A percentile compares a stretch with the other conserved stretches of the same genome.
Conservation (phyloP, 805 yeast genomes). For the Torulaspora quercuum region DNA sequence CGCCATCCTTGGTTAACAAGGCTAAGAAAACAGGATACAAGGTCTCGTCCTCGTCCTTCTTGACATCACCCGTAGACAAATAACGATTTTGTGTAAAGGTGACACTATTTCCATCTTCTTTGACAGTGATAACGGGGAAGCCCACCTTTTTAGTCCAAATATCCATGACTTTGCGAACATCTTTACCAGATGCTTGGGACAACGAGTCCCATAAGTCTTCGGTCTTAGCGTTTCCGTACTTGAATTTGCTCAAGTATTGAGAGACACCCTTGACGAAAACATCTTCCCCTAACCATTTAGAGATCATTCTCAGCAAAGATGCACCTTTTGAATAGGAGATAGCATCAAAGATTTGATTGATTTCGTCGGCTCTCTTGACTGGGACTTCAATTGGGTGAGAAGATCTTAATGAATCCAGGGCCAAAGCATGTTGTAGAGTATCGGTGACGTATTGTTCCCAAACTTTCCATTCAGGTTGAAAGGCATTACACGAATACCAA, state of each 20-base stretch:
- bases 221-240: constrained; percentile 74
- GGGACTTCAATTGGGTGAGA: constrained; percentile 87
- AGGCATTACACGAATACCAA: constrained; percentile 73
- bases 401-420: constrained; percentile 73
- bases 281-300: constrained; percentile 76
- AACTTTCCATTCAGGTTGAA: constrained; percentile 82
- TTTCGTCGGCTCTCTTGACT: constrained; percentile 70
- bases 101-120: constrained; percentile 51
- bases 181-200: constrained; percentile 65
- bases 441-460: constrained; percentile 82
- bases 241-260: constrained; percentile 67
- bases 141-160: constrained; percentile 80
- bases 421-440: constrained; percentile 69
- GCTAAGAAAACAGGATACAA: constrained; percentile 70
- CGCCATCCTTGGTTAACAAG: constrained; percentile 55
- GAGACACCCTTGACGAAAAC: constrained; percentile 76
- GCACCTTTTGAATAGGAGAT: constrained; percentile 83
- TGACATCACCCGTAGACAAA: constrained; percentile 73
- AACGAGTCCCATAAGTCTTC: constrained; percentile 75
- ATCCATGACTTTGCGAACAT: constrained; percentile 70
- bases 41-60: constrained; percentile 65
- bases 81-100: constrained; percentile 68
- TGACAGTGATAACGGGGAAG: constrained; percentile 67
- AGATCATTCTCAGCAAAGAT: constrained; percentile 72
- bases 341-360: constrained; percentile 81